Evolutionary conservation across 495 filamentous ascomycete genomes (phyloP).

Genomic region (Talaromyces trachyspermus): DNA sequence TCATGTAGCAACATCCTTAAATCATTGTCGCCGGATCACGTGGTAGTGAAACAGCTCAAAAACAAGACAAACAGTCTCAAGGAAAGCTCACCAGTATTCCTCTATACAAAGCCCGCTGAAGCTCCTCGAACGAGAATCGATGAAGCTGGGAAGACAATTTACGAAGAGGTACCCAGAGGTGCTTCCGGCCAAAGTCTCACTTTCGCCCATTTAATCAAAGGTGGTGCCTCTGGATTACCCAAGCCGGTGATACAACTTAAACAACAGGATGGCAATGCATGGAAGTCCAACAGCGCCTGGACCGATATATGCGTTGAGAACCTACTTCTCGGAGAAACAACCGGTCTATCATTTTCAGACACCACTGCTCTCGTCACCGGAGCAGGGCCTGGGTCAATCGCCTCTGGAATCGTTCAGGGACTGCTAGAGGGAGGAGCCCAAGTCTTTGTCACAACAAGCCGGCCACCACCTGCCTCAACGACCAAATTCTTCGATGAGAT

Average conservation of each 20-base stretch:
- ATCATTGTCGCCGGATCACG: neutral
- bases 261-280: conserved; percentile 85
- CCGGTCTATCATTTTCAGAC: conserved; percentile 81
- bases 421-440: conserved; percentile 92
- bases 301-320: conserved; percentile 87
- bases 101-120: conserved; percentile 10
- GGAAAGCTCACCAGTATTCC: conserved; percentile 10
- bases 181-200: conserved; percentile 1
- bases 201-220: conserved; percentile 51
- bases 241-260: conserved; percentile 95
- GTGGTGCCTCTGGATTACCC: conserved; percentile 61
- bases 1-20: conserved; percentile 14
- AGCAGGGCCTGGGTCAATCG: conserved; percentile 94
- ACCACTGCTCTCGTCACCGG: conserved; percentile 98
- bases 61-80: conserved; percentile 3
- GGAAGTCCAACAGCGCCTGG: conserved; percentile 98
- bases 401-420: conserved; percentile 91
- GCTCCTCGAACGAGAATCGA: conserved; percentile 12
- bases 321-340: conserved; percentile 74
- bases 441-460: conserved; percentile 90
- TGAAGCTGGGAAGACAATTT: conserved; percentile 10
- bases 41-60: conserved; percentile 8
- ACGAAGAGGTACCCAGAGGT: conserved; percentile 9
- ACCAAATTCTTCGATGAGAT: conserved; percentile 99
- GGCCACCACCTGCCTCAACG: conserved; percentile 81